A percentile compares a stretch with the other conserved stretches of the same genome.
Evolutionary conservation across 2,329 filamentous ascomycete genomes (phyloP).

Genomic region (Aspergillus candidus): DNA sequence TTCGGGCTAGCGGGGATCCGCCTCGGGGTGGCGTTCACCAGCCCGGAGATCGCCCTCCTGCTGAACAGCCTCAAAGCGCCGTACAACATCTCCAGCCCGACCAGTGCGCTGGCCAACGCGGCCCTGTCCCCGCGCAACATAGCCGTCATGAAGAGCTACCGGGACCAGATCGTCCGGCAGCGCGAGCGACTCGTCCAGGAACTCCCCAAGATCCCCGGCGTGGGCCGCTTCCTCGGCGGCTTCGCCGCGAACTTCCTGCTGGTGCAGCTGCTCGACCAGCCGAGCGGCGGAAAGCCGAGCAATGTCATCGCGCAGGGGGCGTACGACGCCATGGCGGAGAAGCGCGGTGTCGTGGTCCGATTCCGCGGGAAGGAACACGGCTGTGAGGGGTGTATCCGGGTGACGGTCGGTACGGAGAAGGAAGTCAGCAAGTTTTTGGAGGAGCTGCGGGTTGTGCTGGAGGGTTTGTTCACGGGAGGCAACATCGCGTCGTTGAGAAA

Average conservation of each 20-base stretch:
- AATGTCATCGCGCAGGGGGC: conserved; percentile 72
- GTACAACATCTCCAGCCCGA: conserved; percentile 90
- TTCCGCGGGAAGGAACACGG: conserved; percentile 91
- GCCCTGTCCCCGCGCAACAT: conserved; percentile 65
- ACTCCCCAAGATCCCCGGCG: conserved; percentile 66
- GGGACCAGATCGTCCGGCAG: conserved; percentile 65
- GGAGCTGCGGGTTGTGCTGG: conserved; percentile 54
- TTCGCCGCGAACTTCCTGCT: conserved; percentile 81
- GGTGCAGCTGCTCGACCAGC: conserved; percentile 72
- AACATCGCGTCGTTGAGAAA: conserved; percentile 27
- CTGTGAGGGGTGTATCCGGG: conserved; percentile 79
- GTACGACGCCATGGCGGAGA: conserved; percentile 80
- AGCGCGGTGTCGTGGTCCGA: conserved; percentile 81
- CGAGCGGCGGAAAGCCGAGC: conserved; percentile 61
- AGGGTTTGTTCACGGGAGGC: conserved; percentile 41
- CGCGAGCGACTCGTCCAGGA: conserved; percentile 68
- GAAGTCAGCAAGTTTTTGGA: conserved; percentile 75
- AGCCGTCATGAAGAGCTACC: conserved; percentile 64
- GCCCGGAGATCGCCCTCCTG: conserved; percentile 65
- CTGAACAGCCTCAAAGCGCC: conserved; percentile 93
- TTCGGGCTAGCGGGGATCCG: conserved; percentile 94
- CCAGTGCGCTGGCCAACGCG: conserved; percentile 69
- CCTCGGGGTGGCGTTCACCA: conserved; percentile 77
- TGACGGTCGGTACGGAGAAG: conserved; percentile 83
- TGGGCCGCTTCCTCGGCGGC: conserved; percentile 77